Evolutionary conservation across 2,329 filamentous ascomycete species (phyloP), one percentile per base, ranked within the genome.

Genomic region (Bimuria novae-zelandiae): DNA sequence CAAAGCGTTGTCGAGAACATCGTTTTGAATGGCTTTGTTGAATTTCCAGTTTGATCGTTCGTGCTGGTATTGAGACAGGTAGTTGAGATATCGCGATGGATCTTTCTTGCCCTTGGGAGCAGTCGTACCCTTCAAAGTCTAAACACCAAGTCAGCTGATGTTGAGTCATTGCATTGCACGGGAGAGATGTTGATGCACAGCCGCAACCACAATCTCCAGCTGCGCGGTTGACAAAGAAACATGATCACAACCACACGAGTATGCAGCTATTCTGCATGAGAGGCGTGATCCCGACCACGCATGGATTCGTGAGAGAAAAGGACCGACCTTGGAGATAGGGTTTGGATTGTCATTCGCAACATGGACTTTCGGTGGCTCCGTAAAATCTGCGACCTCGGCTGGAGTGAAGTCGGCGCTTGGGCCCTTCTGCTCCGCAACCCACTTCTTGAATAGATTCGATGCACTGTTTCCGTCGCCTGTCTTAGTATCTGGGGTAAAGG

Each of bases 11-110:
- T 94, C 93, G 69, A 97, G 84, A 11, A 97, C 80, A 62, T 90
- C 85, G 49, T 87, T 90, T 74, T 97, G 92, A 69, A 91, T 86
- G 63, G 91, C 92, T 77, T 97, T 97, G 79, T 95, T 96, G 79
- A 97, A 97, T 74, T 96, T 97, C 93, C 93, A 97, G 62, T 80
- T 80, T 8, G 82, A 78, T 52, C 86, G 86, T 55, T 86, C 82
- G 50, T 82, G 82, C 74, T 89, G 81, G 81, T 92, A 96, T 69
- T 87, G 85, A 41, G 81, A 81, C 39, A 97, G 82, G 71, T 97
- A 97, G 48, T 84, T 80, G 14, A 95, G 80, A 52, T 91, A 87
- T 12, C 87, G 82, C 41, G 84, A 80, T 50, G 86, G 75, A 56
- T 84, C 80, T 71, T 74, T 67, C 56, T 71, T 68, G 45, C 64